Conservation (phyloP, 305 asterid genomes). For the Lippia alba region DNA sequence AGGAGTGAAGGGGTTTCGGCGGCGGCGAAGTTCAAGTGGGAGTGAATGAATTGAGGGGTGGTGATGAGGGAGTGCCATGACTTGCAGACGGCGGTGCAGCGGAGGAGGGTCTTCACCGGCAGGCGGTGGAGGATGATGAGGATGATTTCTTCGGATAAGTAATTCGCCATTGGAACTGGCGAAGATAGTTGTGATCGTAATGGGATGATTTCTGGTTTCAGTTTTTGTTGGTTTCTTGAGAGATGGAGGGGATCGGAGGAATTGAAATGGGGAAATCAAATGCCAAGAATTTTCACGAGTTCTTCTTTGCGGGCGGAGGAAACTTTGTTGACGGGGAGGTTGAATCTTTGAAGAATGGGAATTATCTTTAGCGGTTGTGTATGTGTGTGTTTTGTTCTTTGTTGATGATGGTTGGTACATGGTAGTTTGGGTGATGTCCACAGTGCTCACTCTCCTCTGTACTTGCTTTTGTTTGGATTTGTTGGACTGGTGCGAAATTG, state of each 20-base stretch:
- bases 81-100: conserved; percentile 54
- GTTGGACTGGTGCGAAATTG: no score
- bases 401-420: no score
- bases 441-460: no score
- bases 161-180: conserved; percentile 49
- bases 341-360: neutral
- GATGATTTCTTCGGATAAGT: conserved; percentile 39
- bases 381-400: no score
- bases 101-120: conserved; percentile 46
- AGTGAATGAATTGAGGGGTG: conserved; percentile 43
- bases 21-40: conserved; percentile 40
- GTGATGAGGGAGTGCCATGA: conserved; percentile 56
- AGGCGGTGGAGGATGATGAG: conserved; percentile 50
- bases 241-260: neutral
- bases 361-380: neutral
- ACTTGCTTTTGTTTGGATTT: no score
- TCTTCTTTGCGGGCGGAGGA: no score
- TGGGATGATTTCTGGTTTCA: neutral
- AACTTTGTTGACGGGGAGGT: no score
- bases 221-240: neutral
- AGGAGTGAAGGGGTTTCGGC: conserved; percentile 29
- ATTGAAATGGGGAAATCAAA: neutral
- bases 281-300: no score
- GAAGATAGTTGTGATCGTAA: neutral
- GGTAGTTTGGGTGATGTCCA: no score